Conservation (phyloP, 371 early-diverging fungal genomes). For the Mortierella sp. region DNA sequence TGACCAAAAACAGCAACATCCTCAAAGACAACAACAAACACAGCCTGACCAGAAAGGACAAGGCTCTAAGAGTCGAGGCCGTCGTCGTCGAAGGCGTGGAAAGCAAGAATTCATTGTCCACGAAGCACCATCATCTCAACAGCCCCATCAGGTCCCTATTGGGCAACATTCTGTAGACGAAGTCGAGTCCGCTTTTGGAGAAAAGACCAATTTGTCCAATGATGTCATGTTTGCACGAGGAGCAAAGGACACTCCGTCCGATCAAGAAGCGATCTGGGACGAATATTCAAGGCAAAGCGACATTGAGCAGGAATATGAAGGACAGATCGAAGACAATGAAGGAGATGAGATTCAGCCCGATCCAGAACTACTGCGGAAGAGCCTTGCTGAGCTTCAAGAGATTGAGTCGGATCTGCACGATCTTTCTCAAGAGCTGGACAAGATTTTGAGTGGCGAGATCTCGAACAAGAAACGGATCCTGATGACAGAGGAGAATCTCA, state of each 20-base stretch:
- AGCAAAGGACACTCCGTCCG: too few relatives aligned
- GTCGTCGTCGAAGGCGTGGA: slow-evolving; percentile 20
- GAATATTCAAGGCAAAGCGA: background rate
- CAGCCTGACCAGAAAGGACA: background rate
- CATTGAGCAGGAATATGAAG: slow-evolving; percentile 7
- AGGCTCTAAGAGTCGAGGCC: slow-evolving; percentile 6
- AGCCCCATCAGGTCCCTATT: background rate
- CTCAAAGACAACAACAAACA: too few relatives aligned
- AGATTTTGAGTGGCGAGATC: slow-evolving; percentile 28
- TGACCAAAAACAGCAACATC: too few relatives aligned
- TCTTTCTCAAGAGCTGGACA: slow-evolving; percentile 24
- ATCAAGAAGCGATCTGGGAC: background rate
- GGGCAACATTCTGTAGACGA: slow-evolving; percentile 27
- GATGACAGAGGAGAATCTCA: slow-evolving; percentile 47
- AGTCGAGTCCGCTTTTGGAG: slow-evolving; percentile 23
- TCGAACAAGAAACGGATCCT: slow-evolving; percentile 30
- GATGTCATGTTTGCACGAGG: too few relatives aligned
- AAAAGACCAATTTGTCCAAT: background rate
- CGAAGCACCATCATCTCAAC: slow-evolving; percentile 1
- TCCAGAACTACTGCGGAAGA: slow-evolving; percentile 23
- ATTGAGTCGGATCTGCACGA: slow-evolving; percentile 13
- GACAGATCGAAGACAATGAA: slow-evolving; percentile 15
- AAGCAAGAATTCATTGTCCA: slow-evolving; percentile 1
- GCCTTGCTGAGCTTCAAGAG: slow-evolving; percentile 27
- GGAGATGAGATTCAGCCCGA: slow-evolving; percentile 9